Evolutionary conservation across 192 early-diverging fungal species (phyloP), one percentile per base, ranked within the genome.

Genomic region (Coemansia sp.): DNA sequence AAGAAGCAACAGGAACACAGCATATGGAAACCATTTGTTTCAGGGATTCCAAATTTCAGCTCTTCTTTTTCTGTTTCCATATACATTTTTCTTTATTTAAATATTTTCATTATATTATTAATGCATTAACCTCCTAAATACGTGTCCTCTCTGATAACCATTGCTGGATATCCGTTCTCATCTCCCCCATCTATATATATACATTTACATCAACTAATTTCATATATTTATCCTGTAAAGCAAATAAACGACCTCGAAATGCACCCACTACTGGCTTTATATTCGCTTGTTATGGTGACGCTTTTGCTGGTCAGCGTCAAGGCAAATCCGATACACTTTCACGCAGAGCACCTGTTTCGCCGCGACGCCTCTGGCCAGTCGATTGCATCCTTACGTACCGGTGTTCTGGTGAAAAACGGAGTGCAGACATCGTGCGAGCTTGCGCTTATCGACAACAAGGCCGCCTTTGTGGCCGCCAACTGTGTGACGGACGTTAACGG

Each of bases 341-440:
- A 6, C 15, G 16, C 9, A 33, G 16, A n/a, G 8, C 18, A 33
- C 16, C 4, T 7, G 18, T 20, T 15, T 8, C 30, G 30, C n/a
- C 29, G 30, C 55, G 30, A 7, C 30, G 34, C 10, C 30, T 34
- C 15, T 18, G 6, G 18, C 2, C 29, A 34, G 16, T 26, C 55
- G 8, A 57, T 57, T 18, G 20, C 55, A 33, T 57, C 55, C 2
- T 7, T 13, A 26, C 63, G 30, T 1, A 63, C 39, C 23, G 70
- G 63, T 2, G 6, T 72, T 16, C 48, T 81, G 20, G 69, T 71
- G n/a, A 74, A 71, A 49, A 68, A 81, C 55, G 68, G 69, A 10
- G 28, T 53, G 35, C 52, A 63, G 18, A 74, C 77, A 31, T 74
- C 72, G 23, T 80, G 77, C 63, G 72, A 80, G 40, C 4, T 80